phyloP scores from a whole-genome alignment of 1,284 basidiomycete genomes.

The Marasmius fiardii region DNA sequence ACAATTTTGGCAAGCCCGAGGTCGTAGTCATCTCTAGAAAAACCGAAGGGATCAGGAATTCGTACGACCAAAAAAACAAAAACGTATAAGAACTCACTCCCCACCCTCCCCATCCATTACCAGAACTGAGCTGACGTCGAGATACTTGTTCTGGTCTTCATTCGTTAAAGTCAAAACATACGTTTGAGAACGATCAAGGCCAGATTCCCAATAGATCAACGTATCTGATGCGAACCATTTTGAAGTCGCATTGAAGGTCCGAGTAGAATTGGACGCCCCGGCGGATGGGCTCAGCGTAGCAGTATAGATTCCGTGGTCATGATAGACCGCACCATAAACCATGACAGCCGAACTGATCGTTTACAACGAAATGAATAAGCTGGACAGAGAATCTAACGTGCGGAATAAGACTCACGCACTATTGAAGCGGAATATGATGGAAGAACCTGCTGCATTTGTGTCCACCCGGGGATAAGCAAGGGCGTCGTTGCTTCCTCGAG shows the following conservation, averaged over 20 bases:
- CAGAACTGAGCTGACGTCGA: slow-evolving; percentile 14
- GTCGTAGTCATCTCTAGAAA: background rate
- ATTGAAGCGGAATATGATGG: slow-evolving; percentile 13
- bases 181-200: slow-evolving; percentile 14
- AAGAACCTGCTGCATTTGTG: slow-evolving; percentile 11
- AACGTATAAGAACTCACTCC: background rate
- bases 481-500: slow-evolving; percentile 10
- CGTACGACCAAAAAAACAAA: background rate
- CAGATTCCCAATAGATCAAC: slow-evolving; percentile 18
- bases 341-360: slow-evolving; percentile 16
- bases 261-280: slow-evolving; percentile 14
- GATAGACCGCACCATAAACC: slow-evolving; percentile 19
- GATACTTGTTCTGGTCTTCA: slow-evolving; percentile 12
- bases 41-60: no score
- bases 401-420: slow-evolving; percentile 14
- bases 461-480: slow-evolving; percentile 17
- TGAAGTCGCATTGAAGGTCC: slow-evolving; percentile 19
- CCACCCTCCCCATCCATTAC: background rate
- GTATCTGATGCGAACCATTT: slow-evolving; percentile 20
- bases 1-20: background rate
- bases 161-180: slow-evolving; percentile 19
- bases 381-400: background rate
- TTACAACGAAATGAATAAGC: background rate
- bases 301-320: slow-evolving; percentile 17
- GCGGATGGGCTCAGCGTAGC: slow-evolving; percentile 15